Percentiles rank a stretch among this genome's conserved stretches.
These are phyloP conservation scores for Neoarthrinium moseri DNA, from an alignment of 2,329 filamentous ascomycete genomes.

Conservation along the genomic window DNA sequence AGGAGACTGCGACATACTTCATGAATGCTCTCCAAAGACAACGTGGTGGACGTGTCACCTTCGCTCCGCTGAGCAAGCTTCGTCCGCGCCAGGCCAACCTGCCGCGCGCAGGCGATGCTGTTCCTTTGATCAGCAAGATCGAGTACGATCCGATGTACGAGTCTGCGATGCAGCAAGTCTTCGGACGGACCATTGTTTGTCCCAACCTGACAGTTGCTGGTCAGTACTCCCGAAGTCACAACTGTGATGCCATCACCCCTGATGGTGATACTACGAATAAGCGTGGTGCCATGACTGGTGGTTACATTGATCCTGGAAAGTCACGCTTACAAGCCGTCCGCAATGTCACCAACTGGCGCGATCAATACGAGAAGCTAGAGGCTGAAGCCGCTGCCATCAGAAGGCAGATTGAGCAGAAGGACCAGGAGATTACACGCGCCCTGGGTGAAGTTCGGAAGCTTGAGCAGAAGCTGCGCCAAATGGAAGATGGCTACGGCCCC, in stretches of 20 bases:
- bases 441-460: constrained; percentile 80
- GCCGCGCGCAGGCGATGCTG: constrained; percentile 81
- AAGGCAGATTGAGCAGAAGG: constrained; percentile 70
- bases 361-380: constrained; percentile 68
- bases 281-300: constrained; percentile 91
- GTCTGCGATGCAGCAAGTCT: constrained; percentile 88
- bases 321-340: constrained; percentile 86
- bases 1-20: constrained; percentile 79
- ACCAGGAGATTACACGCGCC: constrained; percentile 87
- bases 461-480: constrained; percentile 73
- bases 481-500: constrained; percentile 80
- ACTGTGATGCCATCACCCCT: constrained; percentile 87
- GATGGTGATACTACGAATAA: constrained; percentile 95
- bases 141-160: constrained; percentile 75
- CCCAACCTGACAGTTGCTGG: constrained; percentile 83
- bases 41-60: constrained; percentile 84
- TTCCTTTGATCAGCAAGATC: constrained; percentile 83
- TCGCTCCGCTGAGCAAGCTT: constrained; percentile 87
- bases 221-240: constrained; percentile 89
- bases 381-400: constrained; percentile 65
- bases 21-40: constrained; percentile 77
- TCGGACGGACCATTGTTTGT: constrained; percentile 92
- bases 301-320: constrained; percentile 82
- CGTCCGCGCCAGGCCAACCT: constrained; percentile 70
- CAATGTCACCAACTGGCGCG: constrained; percentile 70